Base-by-base conservation (phyloP, 495 filamentous ascomycete species). In the Aspergillus asperescens region DNA sequence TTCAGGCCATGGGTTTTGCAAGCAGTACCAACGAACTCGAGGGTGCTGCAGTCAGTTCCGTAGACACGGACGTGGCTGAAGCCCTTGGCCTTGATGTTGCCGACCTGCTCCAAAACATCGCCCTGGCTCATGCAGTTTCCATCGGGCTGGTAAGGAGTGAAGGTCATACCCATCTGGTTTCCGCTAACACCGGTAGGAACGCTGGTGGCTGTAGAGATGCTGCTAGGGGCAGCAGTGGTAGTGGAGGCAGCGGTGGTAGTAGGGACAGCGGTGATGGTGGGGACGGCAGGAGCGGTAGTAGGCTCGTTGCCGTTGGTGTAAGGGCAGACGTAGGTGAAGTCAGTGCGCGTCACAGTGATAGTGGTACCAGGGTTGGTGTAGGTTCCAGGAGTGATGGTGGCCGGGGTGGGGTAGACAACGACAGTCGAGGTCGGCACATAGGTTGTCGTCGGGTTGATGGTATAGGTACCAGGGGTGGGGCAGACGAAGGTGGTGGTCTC, bases 31-130 rank as follows among this genome's bases (percentile, higher is more conserved):
- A 95, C 82, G 66, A 76, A 84, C 68, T 80, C 65, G 34, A 96
- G 88, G 54, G 80, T 81, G 66, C 75, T 77, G 79, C 92, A 97
- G 81, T 95, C 91, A 60, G 90, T 88, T 54, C 83, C 86, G 84
- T 97, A 96, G 69, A 95, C 74, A 69, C 92, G 92, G 69, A 97
- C 68, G 52, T 83, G 77, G 57, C 72, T 75, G 82, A 96, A 93
- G 55, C 89, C 90, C 65, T 84, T 83, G 34, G 58, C 28, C 54
- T 82, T 78, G 61, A 96, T 94, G 49, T 66, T 55, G 43, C 76
- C 69, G 58, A 96, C 61, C 96, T 89, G 37, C 56, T 46, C 50
- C 69, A 48, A 62, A 19, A 97, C 81, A 47, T 82, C 69, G 32
- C 48, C 34, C 50, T 77, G 68, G 62, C 60, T 55, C 83, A 89